Evolutionary conservation across 2,329 filamentous ascomycete species (phyloP), one percentile per base, ranked within the genome.

Genomic region (Fusarium floridanum): DNA sequence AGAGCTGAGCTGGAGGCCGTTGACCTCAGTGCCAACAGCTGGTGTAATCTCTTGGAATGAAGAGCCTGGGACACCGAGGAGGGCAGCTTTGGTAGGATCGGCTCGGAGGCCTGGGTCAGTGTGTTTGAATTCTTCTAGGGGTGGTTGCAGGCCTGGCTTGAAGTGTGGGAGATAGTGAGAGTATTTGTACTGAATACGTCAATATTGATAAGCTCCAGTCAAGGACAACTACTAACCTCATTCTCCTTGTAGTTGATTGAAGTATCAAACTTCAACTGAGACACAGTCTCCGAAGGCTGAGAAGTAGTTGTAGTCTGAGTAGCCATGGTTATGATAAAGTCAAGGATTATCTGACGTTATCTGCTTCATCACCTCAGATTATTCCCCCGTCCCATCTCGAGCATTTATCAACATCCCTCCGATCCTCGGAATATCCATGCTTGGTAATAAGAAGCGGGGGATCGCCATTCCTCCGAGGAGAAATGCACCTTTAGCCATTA

Each of bases 81-180:
- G 53, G 32, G 53, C 53, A 22, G 53, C 32, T 37, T 63, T 63
- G 14, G 32, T 6, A 10, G 60, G 60, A n/a, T 63, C 60, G 29
- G 60, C 60, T 2, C 60, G 43, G 5, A 63, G 43, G 1, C 60
- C 60, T 27, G 60, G 60, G 60, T 63, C 60, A 2, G 29, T 17
- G 39, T 69, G 67, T 12, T 69, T 22, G 24, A 69, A 69, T 8
- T 69, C 67, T 22, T 69, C 67, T 5, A 69, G 63, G 17, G 67
- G 63, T 14, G 63, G 32, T 9, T 70, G 68, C 4, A 64, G 3
- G 2, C 68, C 64, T 27, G 68, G 68, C 3, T 70, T 57, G 48
- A 34, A 67, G 22, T 70, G 68, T 2, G 68, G 68, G 16, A 70
- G 68, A 24, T 70, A 70, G 37, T 70, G 64, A 1, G 68, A 45